Conservation (phyloP, 768 basidiomycete species). For the Boletus bicolor region DNA sequence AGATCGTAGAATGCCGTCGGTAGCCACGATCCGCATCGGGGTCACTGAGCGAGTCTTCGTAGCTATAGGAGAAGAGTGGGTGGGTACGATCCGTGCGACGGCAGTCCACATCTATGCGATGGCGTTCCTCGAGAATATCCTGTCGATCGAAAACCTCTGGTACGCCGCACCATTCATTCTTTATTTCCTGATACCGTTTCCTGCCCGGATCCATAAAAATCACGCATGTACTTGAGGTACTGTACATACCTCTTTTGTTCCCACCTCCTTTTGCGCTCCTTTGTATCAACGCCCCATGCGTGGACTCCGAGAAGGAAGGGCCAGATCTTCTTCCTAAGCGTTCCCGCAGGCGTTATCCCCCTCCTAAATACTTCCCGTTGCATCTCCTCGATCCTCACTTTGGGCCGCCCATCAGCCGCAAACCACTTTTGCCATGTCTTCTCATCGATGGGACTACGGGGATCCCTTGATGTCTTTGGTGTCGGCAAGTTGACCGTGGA, state of each 20-base stretch:
- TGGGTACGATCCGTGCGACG: constrained; percentile 95
- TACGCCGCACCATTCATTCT: constrained; percentile 79
- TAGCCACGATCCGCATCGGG: constrained; percentile 53
- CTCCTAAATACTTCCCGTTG: constrained; percentile 73
- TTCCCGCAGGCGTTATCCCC: constrained; percentile 55
- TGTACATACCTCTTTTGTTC: constrained; percentile 54
- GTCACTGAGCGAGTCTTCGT: constrained; percentile 35
- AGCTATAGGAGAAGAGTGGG: constrained; percentile 68
- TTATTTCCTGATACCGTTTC: constrained; percentile 64
- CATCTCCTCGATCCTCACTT: constrained; percentile 65
- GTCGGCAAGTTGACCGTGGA: constrained; percentile 76
- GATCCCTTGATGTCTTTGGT: constrained; percentile 80
- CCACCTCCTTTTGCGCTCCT: constrained; percentile 61
- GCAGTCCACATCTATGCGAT: constrained; percentile 95
- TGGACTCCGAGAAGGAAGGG: constrained; percentile 85
- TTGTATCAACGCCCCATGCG: constrained; percentile 69
- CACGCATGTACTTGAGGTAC: not conserved
- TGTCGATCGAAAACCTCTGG: constrained; percentile 78
- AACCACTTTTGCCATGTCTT: constrained; percentile 80
- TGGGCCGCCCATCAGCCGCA: constrained; percentile 63
- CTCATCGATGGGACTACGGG: constrained; percentile 71
- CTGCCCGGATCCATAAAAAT: constrained; percentile 37
- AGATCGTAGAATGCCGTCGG: constrained; percentile 66
- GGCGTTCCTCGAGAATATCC: constrained; percentile 86
- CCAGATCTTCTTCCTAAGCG: constrained; percentile 76